These are phyloP conservation scores for Pezicula neosporulosa DNA, from an alignment of 2,329 filamentous ascomycete genomes.

Conservation along the genomic window DNA sequence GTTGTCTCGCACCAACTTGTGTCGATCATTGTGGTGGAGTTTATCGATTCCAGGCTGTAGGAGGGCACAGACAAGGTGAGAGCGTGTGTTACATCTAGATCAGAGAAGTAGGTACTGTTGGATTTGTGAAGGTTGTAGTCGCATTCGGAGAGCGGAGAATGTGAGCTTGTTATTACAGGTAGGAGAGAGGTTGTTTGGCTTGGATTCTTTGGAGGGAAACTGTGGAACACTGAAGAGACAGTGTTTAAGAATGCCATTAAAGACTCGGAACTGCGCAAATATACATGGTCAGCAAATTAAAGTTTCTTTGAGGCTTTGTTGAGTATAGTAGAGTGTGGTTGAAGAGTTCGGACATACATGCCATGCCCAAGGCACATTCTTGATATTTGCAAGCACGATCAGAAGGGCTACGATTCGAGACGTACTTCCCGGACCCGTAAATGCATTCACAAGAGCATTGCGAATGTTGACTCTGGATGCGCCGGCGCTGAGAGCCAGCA, in stretches of 20 bases:
- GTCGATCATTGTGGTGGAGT: slow-evolving; percentile 45
- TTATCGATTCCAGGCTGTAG: slow-evolving; percentile 54
- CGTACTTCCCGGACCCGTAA: slow-evolving; percentile 28
- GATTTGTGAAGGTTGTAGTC: slow-evolving; percentile 74
- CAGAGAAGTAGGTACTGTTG: slow-evolving; percentile 68
- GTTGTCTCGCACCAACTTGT: slow-evolving; percentile 40
- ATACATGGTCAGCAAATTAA: not conserved
- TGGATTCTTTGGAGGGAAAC: slow-evolving; percentile 25
- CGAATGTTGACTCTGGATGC: slow-evolving; percentile 19
- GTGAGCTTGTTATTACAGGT: slow-evolving; percentile 54
- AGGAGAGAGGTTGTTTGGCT: slow-evolving; percentile 50
- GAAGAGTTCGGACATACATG: slow-evolving; percentile 42
- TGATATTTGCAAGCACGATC: slow-evolving; percentile 49
- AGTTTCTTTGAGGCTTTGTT: not conserved
- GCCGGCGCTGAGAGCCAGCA: slow-evolving; percentile 14
- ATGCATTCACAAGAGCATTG: slow-evolving; percentile 13
- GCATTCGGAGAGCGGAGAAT: slow-evolving; percentile 58
- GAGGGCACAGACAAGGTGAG: slow-evolving; percentile 72
- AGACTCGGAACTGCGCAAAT: slow-evolving; percentile 38
- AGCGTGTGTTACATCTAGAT: slow-evolving; percentile 72
- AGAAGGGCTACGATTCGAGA: slow-evolving; percentile 27
- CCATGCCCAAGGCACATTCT: slow-evolving; percentile 57
- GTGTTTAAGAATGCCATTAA: slow-evolving; percentile 42
- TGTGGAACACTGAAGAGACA: slow-evolving; percentile 35
- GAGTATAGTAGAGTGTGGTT: not conserved